phyloP scores from a whole-genome alignment of 164 flowering plant species.

The Sextonia rubra region DNA sequence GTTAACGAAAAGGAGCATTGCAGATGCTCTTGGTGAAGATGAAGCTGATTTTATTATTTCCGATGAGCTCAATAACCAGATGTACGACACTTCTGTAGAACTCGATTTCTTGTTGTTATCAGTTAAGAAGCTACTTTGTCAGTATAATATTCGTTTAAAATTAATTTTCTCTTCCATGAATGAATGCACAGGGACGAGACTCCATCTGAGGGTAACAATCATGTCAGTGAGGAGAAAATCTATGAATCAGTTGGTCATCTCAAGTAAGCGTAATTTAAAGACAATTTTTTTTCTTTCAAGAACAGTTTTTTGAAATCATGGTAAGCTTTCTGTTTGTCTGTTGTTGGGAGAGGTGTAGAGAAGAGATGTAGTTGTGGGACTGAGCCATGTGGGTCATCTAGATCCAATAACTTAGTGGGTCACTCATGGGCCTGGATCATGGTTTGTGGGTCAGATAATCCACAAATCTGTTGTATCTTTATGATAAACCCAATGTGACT shows the following conservation, averaged over 20 bases:
- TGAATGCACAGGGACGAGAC: slow-evolving; percentile 25
- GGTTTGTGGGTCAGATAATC: too few relatives aligned
- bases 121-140: not conserved
- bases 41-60: slow-evolving; percentile 65
- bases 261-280: not conserved
- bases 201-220: slow-evolving; percentile 10
- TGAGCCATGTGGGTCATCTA: too few relatives aligned
- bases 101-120: slow-evolving; percentile 3
- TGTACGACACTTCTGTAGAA: slow-evolving; percentile 33
- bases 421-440: too few relatives aligned
- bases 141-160: not conserved
- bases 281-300: not conserved
- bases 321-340: slow-evolving; percentile 16
- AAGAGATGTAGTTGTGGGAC: too few relatives aligned
- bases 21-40: slow-evolving; percentile 95
- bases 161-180: slow-evolving; percentile 1
- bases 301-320: not conserved
- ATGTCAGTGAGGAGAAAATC: not conserved
- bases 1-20: slow-evolving; percentile 49
- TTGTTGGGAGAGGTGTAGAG: slow-evolving; percentile 29
- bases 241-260: slow-evolving; percentile 1
- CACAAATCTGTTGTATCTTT: too few relatives aligned
- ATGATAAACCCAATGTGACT: too few relatives aligned
- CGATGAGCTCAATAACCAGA: slow-evolving; percentile 24
- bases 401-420: too few relatives aligned